Base-by-base conservation (phyloP, 78 protist genomes). In the Dictyostelium firmibasis region DNA sequence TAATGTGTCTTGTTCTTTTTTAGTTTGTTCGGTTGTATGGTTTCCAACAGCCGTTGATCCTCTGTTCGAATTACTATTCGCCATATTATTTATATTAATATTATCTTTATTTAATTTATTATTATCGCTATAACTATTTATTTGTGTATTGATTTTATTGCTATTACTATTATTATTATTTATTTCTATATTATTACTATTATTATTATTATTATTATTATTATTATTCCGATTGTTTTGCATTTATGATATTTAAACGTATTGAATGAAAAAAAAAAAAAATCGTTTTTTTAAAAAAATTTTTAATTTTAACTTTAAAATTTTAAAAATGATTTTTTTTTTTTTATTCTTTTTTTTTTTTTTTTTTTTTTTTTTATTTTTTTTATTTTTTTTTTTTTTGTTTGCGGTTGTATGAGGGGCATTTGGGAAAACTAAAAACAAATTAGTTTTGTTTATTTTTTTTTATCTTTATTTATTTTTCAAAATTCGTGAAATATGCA, bases 1-100 rank as follows among this genome's bases (percentile, higher is more conserved):
- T 33, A 91, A 35, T 62, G 83, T 25, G 25, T 82, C 94, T 25
- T 85, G 76, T 53, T 95, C 92, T 50, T 93, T 29, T 77, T 64
- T 60, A 23, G 9, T 31, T 85, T 67, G 35, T 67, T 67, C 27
- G 31, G 38, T 13, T 29, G n/a, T 25, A 76, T 25, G n/a, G 18
- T 33, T n/a, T n/a, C 33, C 35, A 16, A 38, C 67, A 41, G 41
- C 57, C 31, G 84, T 79, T 50, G 60, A 44, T 47, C 31, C 60
- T 11, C 23, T 79, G 20, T 44, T 44, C 27, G 36, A 44, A 44
- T 41, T 44, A 16, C 84, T 79, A 44, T 38, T 27, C 25, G 67
- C 60, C 36, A 79, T 41, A 44, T 44, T 79, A 79, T 44, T 41
- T 29, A 31, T 70, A 31, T 2, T n/a, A n/a, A n/a, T n/a, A n/a